These are phyloP conservation scores for Serpula lacrymans DNA, from an alignment of 768 basidiomycete genomes.

Conservation along the genomic window DNA sequence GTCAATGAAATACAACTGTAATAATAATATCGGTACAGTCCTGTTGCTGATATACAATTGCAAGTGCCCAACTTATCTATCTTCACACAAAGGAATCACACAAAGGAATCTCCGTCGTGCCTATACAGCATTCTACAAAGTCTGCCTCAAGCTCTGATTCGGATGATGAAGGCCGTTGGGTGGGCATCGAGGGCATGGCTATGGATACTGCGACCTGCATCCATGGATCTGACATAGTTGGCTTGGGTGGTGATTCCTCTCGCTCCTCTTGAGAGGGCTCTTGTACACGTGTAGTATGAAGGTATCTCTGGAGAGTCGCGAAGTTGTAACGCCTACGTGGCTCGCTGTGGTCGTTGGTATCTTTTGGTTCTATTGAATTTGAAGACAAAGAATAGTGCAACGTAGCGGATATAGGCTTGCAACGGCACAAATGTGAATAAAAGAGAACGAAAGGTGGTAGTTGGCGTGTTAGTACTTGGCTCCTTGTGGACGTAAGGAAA, in stretches of 20 bases:
- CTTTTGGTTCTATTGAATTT: background rate
- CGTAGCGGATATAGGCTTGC: conserved; percentile 26
- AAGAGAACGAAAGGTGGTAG: conserved; percentile 1
- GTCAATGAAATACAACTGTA: too few relatives aligned
- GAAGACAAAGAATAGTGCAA: conserved; percentile 3
- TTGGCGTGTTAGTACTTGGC: conserved; percentile 4
- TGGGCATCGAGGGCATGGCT: conserved; percentile 35
- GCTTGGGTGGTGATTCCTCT: background rate
- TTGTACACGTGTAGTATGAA: background rate
- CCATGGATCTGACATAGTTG: conserved; percentile 10
- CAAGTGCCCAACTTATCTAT: too few relatives aligned
- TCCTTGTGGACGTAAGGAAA: background rate
- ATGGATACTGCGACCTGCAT: conserved; percentile 40
- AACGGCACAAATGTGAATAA: background rate
- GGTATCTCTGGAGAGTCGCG: background rate
- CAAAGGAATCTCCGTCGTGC: conserved; percentile 16
- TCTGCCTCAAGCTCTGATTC: conserved; percentile 19
- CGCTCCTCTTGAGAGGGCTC: too few relatives aligned
- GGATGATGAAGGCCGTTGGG: conserved; percentile 1
- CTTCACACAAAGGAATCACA: too few relatives aligned
- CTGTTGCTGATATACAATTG: too few relatives aligned
- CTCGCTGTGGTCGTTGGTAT: background rate
- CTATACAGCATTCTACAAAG: conserved; percentile 33
- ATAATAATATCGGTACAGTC: too few relatives aligned
- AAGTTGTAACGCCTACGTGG: background rate